Base-by-base conservation (phyloP, 306 rosid genomes). In the Dicorynia guianensis region DNA sequence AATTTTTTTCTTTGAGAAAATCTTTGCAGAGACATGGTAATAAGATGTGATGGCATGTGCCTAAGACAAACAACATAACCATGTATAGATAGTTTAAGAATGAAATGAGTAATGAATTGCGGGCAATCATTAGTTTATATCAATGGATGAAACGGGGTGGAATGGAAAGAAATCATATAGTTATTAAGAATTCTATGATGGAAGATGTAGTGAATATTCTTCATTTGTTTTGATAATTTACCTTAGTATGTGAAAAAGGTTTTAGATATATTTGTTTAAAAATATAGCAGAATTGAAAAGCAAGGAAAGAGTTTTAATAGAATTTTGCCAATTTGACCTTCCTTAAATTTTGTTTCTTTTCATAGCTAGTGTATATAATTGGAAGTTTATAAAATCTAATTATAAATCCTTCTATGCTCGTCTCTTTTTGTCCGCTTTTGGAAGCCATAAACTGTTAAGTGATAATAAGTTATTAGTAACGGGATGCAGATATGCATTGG, bases 91-190 rank as follows among this genome's bases (percentile, higher is more conserved):
- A 25, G 30, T 67, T 69, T 71, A 12, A 44, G 44, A 33, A 30
- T 43, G 47, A 50, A 52, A 57, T 9, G n/a, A 57, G 39, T 49
- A 67, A 76, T 79, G 18, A 59, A 74, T 63, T 44, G 69, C 50
- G 11, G 14, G 54, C 19, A 50, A 39, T 49, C 49, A 54, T 49
- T 6, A 8, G 47, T 42, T 57, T 74, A 12, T 68, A 49, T 17
- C 14, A 55, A 75, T 50, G 20, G 56, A 47, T 40, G 25, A 43
- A 52, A 38, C 47, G n/a, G 17, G 19, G 52, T 60, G 67, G 58
- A 69, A 73, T 30, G 56, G 18, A 66, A 43, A 74, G 61, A 25
- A 58, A 74, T 74, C 43, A 44, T 40, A 33, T 52, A 61, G 63
- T 14, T 18, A 74, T 69, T 34, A 75, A 39, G 46, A 1, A 10